Evolutionary conservation across 1,284 basidiomycete genomes (phyloP).

Genomic region (Erythrobasidium hasegawianum): DNA sequence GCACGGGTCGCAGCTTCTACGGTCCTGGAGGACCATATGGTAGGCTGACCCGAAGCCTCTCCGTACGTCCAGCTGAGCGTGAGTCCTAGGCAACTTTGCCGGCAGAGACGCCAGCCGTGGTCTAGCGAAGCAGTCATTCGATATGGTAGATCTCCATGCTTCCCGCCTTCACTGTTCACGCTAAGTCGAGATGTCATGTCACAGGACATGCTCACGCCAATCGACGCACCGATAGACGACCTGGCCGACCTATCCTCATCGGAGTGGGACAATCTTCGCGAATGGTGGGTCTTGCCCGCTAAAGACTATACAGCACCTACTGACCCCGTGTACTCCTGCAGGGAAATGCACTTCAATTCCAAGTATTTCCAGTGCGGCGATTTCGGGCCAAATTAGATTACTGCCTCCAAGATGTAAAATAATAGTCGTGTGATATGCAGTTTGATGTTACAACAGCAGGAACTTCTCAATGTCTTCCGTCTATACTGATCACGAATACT

Average conservation of each 20-base stretch:
- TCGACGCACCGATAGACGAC: conserved; percentile 44
- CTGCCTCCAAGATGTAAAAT: no score
- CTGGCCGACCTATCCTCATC: conserved; percentile 41
- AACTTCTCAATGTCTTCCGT: no score
- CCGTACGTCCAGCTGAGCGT: neutral
- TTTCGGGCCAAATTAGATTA: conserved; percentile 21
- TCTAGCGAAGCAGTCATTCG: conserved; percentile 46
- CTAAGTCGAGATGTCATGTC: conserved; percentile 42
- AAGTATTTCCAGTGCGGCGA: conserved; percentile 42
- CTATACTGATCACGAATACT: no score
- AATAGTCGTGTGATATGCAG: no score
- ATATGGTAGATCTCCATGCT: conserved; percentile 35
- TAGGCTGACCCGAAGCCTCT: conserved; percentile 1
- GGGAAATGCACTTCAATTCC: conserved; percentile 31
- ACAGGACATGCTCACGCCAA: conserved; percentile 43
- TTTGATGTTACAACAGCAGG: no score
- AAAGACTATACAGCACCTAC: neutral
- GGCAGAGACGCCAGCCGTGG: conserved; percentile 47
- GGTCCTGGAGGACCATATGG: conserved; percentile 41
- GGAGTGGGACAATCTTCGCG: conserved; percentile 44
- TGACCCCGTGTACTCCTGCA: neutral
- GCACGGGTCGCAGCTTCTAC: conserved; percentile 40
- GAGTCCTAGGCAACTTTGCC: conserved; percentile 44
- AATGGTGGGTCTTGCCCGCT: conserved; percentile 39
- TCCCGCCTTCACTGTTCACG: conserved; percentile 20